Base-by-base conservation (phyloP, 148 eudicot species). In the Vaccinium corymbosum region DNA sequence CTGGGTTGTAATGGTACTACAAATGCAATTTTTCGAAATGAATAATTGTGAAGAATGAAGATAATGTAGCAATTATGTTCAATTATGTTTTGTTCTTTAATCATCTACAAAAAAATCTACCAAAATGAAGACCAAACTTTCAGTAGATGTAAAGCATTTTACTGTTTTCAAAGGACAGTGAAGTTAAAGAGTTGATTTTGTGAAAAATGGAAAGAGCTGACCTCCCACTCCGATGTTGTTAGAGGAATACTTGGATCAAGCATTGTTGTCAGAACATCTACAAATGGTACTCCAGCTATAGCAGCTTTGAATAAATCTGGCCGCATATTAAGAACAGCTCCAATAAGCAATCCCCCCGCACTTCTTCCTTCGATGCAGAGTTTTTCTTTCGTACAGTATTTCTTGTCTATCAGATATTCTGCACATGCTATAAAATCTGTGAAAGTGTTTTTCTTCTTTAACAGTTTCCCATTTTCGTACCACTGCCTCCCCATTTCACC, bases 401-500 rank as follows among this genome's bases (percentile, higher is more conserved):
- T 96, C 56, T 90, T 94, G 77, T 92, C 93, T 81, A 94, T 89
- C 80, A 94, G 86, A 89, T 90, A 90, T 90, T 96, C 97, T 0
- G 97, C 93, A 83, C 91, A 92, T 80, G 93, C 86, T 77, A 96
- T 93, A 86, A 96, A 96, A 90, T 96, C 98, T 64, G 93, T 91
- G 88, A 94, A 96, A 48, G 98, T 96, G 84, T 94, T 93, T 79
- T 87, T 91, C 84, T 96, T 96, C 87, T 93, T 92, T 64, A 93
- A 84, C 81, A 88, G 79, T 78, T 96, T 94, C 29, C 98, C 98
- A 83, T 93, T 86, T 90, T 96, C 98, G 75, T 96, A 96, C 98
- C 98, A 96, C 84, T 90, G 91, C 87, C 98, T 91, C 76, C 98
- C 98, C 97, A 96, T 91, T 88, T 96, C 98, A 85, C 98, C 98